These are phyloP conservation scores for Herpetospermum pedunculosum DNA, from an alignment of 306 rosid genomes.

Conservation along the genomic window DNA sequence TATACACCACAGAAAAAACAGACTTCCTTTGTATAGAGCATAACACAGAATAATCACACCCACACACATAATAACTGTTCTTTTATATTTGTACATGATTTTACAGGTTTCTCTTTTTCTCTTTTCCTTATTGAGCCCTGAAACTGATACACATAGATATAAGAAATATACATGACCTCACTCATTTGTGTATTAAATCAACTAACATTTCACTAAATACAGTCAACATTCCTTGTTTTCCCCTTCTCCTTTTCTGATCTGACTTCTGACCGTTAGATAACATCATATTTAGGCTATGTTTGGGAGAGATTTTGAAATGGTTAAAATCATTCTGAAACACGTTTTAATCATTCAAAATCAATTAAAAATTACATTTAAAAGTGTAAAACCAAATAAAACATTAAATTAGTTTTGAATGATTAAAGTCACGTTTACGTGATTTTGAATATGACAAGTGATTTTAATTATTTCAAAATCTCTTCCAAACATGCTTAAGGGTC, in stretches of 20 bases:
- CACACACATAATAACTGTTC: neutral
- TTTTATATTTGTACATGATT: conserved; percentile 1
- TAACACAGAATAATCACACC: neutral
- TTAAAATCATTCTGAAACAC: too few species aligned
- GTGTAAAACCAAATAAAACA: too few species aligned
- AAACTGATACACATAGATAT: neutral
- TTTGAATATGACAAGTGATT: too few species aligned
- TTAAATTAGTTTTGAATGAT: too few species aligned
- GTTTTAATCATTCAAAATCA: too few species aligned
- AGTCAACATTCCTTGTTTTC: neutral
- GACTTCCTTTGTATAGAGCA: neutral
- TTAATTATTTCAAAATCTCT: too few species aligned
- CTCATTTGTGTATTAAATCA: neutral
- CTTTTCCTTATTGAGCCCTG: neutral
- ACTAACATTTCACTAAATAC: neutral
- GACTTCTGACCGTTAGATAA: too few species aligned
- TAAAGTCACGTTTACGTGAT: too few species aligned
- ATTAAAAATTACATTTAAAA: too few species aligned
- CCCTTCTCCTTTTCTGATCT: neutral
- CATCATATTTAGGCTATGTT: too few species aligned
- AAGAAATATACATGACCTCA: neutral
- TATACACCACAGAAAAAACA: neutral
- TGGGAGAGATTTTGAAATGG: too few species aligned
- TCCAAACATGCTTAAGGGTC: too few species aligned
- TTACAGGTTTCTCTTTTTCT: neutral